Base-by-base conservation (phyloP, 768 basidiomycete genomes). In the Lentinula edodes region DNA sequence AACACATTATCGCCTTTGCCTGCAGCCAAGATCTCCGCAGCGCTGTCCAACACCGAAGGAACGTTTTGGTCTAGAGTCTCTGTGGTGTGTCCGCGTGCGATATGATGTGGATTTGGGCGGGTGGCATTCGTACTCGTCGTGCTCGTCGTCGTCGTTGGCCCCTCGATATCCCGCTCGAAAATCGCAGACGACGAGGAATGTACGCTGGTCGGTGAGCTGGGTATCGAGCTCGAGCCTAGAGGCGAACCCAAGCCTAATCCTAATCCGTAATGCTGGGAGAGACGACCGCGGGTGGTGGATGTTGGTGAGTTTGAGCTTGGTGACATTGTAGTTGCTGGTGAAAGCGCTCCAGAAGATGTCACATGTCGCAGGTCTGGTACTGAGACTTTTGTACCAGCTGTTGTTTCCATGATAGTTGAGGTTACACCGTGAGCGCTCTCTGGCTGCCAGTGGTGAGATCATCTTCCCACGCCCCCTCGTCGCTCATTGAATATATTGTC, bases 111-210 rank as follows among this genome's bases (percentile, higher is more conserved):
- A 68, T 91, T 87, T 32, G 66, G 1, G 28, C 72, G 78, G 60
- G 35, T 36, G 58, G 18, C 18, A 6, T 28, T 23, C n/a, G 39
- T 23, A 23, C 23, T 7, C 6, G 23, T 7, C 39, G n/a, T n/a
- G n/a, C n/a, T n/a, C n/a, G 28, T 23, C 6, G 32, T n/a, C 3
- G 60, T 73, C 15, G 9, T 5, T 28, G 68, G 80, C 0, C 72
- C 69, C 66, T 94, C 93, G 64, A 95, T 93, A 71, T 95, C 93
- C 39, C 93, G 85, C 73, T 95, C 93, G 63, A 95, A 95, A 61
- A 95, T 95, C 41, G 93, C 92, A 0, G 91, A 93, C 0, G 90
- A 91, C 0, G 90, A 91, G 0, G 91, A 93, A 67, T 90, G 81
- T 1, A 50, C 34, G 36, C 34, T 35, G 1, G 43, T 58, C 5